Percentiles rank a stretch among this genome's conserved stretches.
Conservation (phyloP, 2,329 filamentous ascomycete species). For the Cadophora sp. region DNA sequence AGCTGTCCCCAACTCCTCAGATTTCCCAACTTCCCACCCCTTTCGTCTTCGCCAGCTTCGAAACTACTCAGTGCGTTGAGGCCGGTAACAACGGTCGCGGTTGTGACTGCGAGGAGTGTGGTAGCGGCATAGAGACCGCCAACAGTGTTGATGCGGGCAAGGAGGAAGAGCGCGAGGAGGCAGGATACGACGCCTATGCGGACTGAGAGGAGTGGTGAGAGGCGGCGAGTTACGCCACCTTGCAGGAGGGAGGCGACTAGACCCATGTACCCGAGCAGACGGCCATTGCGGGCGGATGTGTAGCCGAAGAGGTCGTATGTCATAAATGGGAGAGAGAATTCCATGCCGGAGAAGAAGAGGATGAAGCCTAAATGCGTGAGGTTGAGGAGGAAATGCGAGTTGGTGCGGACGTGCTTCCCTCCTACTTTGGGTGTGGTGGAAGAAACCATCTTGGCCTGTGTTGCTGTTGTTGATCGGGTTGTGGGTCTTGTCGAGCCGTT, state of each 20-base stretch:
- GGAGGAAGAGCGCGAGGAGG: slow-evolving; percentile 78
- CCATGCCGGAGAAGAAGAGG: slow-evolving; percentile 97
- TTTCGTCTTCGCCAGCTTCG: slow-evolving; percentile 79
- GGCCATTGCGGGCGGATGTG: slow-evolving; percentile 79
- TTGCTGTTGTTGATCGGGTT: slow-evolving; percentile 8
- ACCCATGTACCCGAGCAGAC: slow-evolving; percentile 88
- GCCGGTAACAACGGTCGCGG: slow-evolving; percentile 92
- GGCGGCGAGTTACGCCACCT: slow-evolving; percentile 85
- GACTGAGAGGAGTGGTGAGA: slow-evolving; percentile 81
- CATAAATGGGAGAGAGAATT: slow-evolving; percentile 97
- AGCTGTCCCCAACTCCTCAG: slow-evolving; percentile 85
- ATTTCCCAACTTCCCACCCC: slow-evolving; percentile 85
- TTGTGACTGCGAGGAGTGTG: slow-evolving; percentile 85
- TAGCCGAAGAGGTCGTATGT: slow-evolving; percentile 93
- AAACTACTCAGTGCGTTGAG: slow-evolving; percentile 92
- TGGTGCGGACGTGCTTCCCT: slow-evolving; percentile 58
- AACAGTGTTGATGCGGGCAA: slow-evolving; percentile 73
- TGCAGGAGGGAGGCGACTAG: slow-evolving; percentile 92
- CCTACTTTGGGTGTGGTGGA: slow-evolving; percentile 37
- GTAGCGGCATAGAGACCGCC: slow-evolving; percentile 80
- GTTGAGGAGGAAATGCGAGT: slow-evolving; percentile 84
- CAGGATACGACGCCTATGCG: slow-evolving; percentile 81
- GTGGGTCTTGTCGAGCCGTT: slow-evolving; percentile 32
- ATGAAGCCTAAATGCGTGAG: slow-evolving; percentile 88
- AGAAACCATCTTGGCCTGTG: slow-evolving; percentile 31